phyloP scores from a whole-genome alignment of 2,329 filamentous ascomycete species.

The Paecilomyces dactylethromorphus region DNA sequence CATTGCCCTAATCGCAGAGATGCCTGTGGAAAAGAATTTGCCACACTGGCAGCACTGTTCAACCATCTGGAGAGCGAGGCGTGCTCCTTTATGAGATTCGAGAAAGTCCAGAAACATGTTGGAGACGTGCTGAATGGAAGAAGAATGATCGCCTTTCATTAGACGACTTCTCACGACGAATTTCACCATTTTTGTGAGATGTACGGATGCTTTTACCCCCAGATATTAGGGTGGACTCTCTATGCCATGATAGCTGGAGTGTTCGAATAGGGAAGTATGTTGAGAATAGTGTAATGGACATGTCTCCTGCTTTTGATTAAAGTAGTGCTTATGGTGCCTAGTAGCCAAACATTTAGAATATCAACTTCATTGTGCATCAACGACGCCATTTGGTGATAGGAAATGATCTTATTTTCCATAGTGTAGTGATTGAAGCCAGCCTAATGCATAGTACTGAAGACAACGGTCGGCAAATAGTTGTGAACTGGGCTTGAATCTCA shows the following conservation, averaged over 20 bases:
- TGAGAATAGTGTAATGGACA: too few species aligned
- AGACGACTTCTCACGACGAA: neutral
- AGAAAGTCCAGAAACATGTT: slow-evolving; percentile 27
- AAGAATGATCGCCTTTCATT: slow-evolving; percentile 9
- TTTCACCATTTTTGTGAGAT: neutral
- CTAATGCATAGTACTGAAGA: too few species aligned
- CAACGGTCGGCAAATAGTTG: too few species aligned
- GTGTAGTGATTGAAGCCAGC: too few species aligned
- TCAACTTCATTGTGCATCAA: too few species aligned
- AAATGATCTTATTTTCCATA: too few species aligned
- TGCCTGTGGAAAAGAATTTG: slow-evolving; percentile 32
- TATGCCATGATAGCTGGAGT: neutral
- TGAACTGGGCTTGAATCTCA: too few species aligned
- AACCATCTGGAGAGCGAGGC: slow-evolving; percentile 42
- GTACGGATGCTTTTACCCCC: too few species aligned
- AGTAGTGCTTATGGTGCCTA: too few species aligned
- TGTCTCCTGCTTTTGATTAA: too few species aligned
- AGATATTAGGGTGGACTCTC: neutral
- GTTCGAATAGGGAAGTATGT: neutral
- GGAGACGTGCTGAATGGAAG: slow-evolving; percentile 8
- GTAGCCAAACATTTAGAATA: too few species aligned
- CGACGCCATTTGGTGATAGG: too few species aligned
- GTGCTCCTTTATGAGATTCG: slow-evolving; percentile 35
- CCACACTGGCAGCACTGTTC: slow-evolving; percentile 34
- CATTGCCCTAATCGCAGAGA: slow-evolving; percentile 34